Conservation (phyloP, 2,329 filamentous ascomycete genomes). For the Fonsecaea pugnacius region DNA sequence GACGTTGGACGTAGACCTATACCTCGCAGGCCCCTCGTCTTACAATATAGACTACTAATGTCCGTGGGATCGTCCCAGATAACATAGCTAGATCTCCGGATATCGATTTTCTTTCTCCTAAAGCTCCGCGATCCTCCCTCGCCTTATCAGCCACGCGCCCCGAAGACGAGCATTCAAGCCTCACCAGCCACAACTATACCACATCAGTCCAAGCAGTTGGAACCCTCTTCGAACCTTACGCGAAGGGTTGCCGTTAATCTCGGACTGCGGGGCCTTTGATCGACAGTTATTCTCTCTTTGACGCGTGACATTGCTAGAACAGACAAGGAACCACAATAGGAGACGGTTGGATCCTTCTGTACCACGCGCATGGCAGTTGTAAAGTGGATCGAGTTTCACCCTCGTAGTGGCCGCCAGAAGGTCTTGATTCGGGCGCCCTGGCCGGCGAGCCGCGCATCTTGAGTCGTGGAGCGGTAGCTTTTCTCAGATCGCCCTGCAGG, state of each 20-base stretch:
- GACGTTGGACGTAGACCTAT: background rate
- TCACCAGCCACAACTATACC: constrained; percentile 12
- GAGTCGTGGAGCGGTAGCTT: background rate
- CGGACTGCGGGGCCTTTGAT: constrained; percentile 20
- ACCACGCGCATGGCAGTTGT: constrained; percentile 3
- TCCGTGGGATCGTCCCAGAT: background rate
- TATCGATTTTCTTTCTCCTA: background rate
- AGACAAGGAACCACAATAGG: constrained; percentile 1
- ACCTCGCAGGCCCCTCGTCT: background rate
- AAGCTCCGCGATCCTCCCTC: background rate
- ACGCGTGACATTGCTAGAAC: constrained; percentile 11
- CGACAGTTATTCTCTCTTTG: constrained; percentile 11
- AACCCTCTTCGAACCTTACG: constrained; percentile 6
- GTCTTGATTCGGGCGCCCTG: background rate
- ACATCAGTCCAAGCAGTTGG: constrained; percentile 1
- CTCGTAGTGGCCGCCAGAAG: background rate
- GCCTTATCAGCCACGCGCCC: constrained; percentile 9
- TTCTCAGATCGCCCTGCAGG: background rate
- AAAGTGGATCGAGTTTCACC: constrained; percentile 1
- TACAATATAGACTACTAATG: background rate
- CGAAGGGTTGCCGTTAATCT: constrained; percentile 22
- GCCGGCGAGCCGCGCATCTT: constrained; percentile 3
- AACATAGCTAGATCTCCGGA: background rate
- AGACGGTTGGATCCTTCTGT: constrained; percentile 8
- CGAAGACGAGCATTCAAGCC: background rate